phyloP scores from a whole-genome alignment of 345 rosid species.

The Rhodomyrtus tomentosa region DNA sequence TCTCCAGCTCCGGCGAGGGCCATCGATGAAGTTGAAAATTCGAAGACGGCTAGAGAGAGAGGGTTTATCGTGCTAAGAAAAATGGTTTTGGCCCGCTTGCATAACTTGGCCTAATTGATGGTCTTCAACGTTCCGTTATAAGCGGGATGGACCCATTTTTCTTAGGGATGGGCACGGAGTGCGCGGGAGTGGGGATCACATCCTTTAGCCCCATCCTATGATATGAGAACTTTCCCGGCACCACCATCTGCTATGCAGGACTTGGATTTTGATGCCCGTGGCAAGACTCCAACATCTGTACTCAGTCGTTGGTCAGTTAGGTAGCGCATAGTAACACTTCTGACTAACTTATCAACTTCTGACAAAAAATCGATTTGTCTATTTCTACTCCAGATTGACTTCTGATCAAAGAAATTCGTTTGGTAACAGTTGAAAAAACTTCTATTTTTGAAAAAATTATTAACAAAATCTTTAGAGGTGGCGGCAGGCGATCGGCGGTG shows the following conservation, averaged over 20 bases:
- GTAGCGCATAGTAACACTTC: no score
- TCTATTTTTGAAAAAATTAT: no score
- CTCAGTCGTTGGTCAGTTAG: no score
- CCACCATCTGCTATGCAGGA: background rate
- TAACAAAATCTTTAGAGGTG: no score
- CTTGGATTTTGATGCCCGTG: background rate
- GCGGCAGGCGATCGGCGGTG: no score
- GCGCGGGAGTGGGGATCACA: background rate
- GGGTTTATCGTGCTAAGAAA: background rate
- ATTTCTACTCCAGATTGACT: no score
- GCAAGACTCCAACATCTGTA: background rate
- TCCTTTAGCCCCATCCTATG: background rate
- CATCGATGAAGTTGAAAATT: background rate
- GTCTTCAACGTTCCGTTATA: background rate
- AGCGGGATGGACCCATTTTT: background rate
- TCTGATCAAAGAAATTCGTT: no score
- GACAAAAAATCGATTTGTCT: no score
- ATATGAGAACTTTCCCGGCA: background rate
- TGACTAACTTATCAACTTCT: no score
- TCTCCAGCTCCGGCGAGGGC: background rate
- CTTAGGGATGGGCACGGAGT: background rate
- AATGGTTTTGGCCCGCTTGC: background rate
- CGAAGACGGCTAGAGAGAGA: background rate
- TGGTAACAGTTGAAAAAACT: no score
- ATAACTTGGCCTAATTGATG: background rate